Percentiles rank a stretch among this genome's conserved stretches.
Evolutionary conservation across 768 basidiomycete species (phyloP).

Genomic region (Cystofilobasidium macerans): DNA sequence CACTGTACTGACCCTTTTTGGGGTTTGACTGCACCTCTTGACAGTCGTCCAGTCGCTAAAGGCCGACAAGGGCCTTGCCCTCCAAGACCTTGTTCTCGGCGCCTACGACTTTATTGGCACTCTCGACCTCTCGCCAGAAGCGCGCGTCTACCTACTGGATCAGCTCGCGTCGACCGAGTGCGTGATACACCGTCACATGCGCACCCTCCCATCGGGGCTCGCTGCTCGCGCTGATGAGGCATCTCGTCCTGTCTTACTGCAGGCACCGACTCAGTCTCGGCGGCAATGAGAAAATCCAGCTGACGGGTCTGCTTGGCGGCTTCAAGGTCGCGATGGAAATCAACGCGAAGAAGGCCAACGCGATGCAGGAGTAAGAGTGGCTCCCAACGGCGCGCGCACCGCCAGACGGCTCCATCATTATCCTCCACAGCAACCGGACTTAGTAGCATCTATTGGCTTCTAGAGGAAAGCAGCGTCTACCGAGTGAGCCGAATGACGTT

Average conservation of each 20-base stretch:
- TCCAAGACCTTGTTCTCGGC: slow-evolving; percentile 86
- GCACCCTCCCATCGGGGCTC: not conserved
- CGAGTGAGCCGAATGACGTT: too few relatives aligned
- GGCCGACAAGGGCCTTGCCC: slow-evolving; percentile 79
- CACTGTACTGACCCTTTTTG: not conserved
- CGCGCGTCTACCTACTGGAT: slow-evolving; percentile 83
- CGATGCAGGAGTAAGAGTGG: too few relatives aligned
- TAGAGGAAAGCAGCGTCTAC: too few relatives aligned
- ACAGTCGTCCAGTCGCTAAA: slow-evolving; percentile 79
- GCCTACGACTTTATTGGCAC: slow-evolving; percentile 81
- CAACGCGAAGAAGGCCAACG: slow-evolving; percentile 7
- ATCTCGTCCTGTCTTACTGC: not conserved
- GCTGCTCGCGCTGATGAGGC: not conserved
- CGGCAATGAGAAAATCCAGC: slow-evolving; percentile 84
- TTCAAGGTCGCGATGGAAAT: slow-evolving; percentile 85
- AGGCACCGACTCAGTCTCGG: slow-evolving; percentile 82
- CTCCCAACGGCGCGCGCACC: too few relatives aligned
- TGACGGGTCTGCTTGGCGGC: slow-evolving; percentile 78
- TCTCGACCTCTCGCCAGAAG: slow-evolving; percentile 71
- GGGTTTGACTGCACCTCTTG: not conserved
- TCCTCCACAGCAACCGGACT: too few relatives aligned
- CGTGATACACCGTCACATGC: slow-evolving; percentile 38
- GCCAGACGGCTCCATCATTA: too few relatives aligned
- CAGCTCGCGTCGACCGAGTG: slow-evolving; percentile 92
- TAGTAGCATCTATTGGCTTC: too few relatives aligned